These are phyloP conservation scores for Erythrophleum fordii DNA, from an alignment of 306 rosid species.

Conservation along the genomic window DNA sequence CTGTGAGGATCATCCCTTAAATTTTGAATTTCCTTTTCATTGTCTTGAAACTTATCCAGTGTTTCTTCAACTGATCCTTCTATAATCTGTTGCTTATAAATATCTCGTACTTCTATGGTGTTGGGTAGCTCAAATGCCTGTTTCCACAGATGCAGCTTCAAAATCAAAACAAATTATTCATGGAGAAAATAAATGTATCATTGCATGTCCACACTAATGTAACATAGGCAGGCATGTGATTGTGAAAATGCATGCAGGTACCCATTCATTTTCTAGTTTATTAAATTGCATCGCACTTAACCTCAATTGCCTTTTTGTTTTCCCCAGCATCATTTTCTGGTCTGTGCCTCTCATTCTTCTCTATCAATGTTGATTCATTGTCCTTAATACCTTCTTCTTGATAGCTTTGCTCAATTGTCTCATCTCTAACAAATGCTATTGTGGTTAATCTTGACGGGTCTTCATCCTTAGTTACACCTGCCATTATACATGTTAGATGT, in stretches of 20 bases:
- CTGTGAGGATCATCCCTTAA: slow-evolving; percentile 25
- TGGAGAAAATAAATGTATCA: slow-evolving; percentile 3
- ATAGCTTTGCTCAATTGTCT: slow-evolving; percentile 16
- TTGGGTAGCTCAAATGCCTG: slow-evolving; percentile 38
- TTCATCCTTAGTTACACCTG: slow-evolving; percentile 35
- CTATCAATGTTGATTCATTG: slow-evolving; percentile 28
- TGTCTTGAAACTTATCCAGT: slow-evolving; percentile 8
- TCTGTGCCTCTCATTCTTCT: slow-evolving; percentile 14
- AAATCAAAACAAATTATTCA: neutral
- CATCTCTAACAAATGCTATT: neutral
- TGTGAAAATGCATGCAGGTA: slow-evolving; percentile 17
- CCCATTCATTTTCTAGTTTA: neutral
- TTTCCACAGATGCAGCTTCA: slow-evolving; percentile 33
- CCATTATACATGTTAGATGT: slow-evolving; percentile 18
- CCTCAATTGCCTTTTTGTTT: slow-evolving; percentile 27
- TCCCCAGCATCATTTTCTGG: slow-evolving; percentile 17
- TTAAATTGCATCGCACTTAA: slow-evolving; percentile 21
- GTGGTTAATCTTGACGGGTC: neutral
- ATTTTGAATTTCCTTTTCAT: slow-evolving; percentile 24
- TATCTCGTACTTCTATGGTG: slow-evolving; percentile 22
- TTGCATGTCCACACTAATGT: neutral
- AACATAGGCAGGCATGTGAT: neutral
- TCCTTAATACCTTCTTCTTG: slow-evolving; percentile 31
- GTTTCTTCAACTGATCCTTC: slow-evolving; percentile 32
- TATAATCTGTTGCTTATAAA: slow-evolving; percentile 19